Conservation (phyloP, 441 rosid genomes). For the Isatis lusitanica region DNA sequence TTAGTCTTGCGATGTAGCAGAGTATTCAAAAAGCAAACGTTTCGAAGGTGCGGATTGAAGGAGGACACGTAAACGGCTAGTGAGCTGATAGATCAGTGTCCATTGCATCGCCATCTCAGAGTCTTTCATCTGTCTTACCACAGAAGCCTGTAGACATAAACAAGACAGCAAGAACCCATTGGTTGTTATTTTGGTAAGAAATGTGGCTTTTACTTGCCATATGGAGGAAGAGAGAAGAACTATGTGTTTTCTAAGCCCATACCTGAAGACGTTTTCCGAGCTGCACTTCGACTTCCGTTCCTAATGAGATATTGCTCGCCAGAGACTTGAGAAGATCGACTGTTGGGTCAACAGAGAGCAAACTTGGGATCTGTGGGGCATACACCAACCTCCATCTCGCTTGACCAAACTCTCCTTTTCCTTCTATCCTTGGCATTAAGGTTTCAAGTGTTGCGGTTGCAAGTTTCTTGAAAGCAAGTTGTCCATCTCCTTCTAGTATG, state of each 20-base stretch:
- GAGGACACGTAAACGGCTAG: slow-evolving; percentile 85
- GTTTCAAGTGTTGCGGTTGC: slow-evolving; percentile 94
- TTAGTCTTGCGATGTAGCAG: slow-evolving; percentile 91
- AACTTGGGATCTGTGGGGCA: slow-evolving; percentile 95
- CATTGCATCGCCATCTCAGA: slow-evolving; percentile 97
- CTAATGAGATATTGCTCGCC: slow-evolving; percentile 84
- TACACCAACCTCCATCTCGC: slow-evolving; percentile 99
- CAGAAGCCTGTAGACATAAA: slow-evolving; percentile 60
- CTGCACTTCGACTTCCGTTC: slow-evolving; percentile 95
- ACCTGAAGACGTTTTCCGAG: slow-evolving; percentile 97
- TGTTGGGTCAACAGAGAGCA: slow-evolving; percentile 94
- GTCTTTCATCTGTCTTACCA: slow-evolving; percentile 94
- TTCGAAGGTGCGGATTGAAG: slow-evolving; percentile 88
- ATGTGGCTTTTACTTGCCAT: background rate
- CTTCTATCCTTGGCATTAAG: slow-evolving; percentile 94
- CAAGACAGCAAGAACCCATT: background rate
- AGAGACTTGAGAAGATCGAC: slow-evolving; percentile 90
- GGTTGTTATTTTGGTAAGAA: background rate
- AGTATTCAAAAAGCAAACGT: slow-evolving; percentile 87
- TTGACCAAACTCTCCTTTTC: slow-evolving; percentile 90
- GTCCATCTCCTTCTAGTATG: slow-evolving; percentile 90
- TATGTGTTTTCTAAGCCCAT: background rate
- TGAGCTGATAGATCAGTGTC: slow-evolving; percentile 88
- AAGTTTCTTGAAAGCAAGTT: slow-evolving; percentile 94
- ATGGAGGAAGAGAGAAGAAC: background rate